Evolutionary conservation across 306 rosid species (phyloP), one percentile per base, ranked within the genome.

Genomic region (Geum urbanum): DNA sequence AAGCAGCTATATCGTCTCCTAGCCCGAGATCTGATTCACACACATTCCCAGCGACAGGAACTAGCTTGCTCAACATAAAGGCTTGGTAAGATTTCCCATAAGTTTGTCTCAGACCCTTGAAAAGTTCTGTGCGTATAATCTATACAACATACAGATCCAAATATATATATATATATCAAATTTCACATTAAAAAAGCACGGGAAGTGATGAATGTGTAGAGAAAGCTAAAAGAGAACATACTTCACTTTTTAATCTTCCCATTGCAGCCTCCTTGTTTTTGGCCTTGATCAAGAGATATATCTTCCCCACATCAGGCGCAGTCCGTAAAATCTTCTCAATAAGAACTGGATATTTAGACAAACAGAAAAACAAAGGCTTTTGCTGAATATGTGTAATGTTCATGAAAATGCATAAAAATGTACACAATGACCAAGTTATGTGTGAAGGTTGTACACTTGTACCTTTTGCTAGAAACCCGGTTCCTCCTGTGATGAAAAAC

Each of bases 391-490:
- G 9, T 74, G n/a, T 24, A 22, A 50, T 39, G 44, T 71, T 16
- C 2, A 5, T n/a, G 27, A 35, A n/a, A 47, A 47, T 15, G 20
- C 45, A 59, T 35, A 37, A 18, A 16, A 9, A 45, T 46, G 37
- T 53, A 18, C 69, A 16, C 56, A n/a, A 45, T 37, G 51, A 61
- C 24, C 11, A 56, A n/a, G 16, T 63, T 7, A 8, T 27, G 19
- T 10, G 19, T 45, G 32, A 57, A 40, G 41, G 37, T 5, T 44
- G 22, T 55, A 90, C 98, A 24, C 20, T 5, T 44, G 22, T 55
- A 90, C 98, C 96, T 86, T 94, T 94, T 1, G 91, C 98, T 11
- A 94, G 96, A 85, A 94, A 94, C 12, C 98, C 98, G 37, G 97
- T 94, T 55, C 88, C 89, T 15, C 98, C 97, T 66, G 98, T 94